Conservation (phyloP, 768 basidiomycete species). For the Hygrophoropsis aurantiaca region DNA sequence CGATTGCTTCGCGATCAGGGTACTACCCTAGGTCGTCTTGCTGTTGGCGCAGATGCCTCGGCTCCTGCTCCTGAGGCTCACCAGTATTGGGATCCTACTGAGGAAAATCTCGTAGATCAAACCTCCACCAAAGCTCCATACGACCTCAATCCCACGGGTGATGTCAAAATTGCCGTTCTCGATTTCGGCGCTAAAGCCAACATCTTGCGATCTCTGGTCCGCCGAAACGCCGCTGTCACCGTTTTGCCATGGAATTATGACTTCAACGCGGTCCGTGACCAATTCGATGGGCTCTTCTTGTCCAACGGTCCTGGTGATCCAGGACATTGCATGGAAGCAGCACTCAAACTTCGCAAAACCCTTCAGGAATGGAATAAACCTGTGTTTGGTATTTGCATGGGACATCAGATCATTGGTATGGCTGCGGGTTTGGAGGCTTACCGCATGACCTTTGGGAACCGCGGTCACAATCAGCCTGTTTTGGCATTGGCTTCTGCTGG, state of each 20-base stretch:
- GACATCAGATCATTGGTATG: slow-evolving; percentile 96
- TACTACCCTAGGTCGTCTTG: slow-evolving; percentile 90
- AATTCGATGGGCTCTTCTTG: slow-evolving; percentile 93
- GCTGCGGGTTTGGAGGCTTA: slow-evolving; percentile 96
- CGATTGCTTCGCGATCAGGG: slow-evolving; percentile 92
- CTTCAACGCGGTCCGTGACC: slow-evolving; percentile 88
- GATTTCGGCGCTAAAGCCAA: slow-evolving; percentile 99
- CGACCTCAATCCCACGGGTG: slow-evolving; percentile 81
- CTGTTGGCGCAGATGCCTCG: slow-evolving; percentile 71
- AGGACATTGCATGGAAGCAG: slow-evolving; percentile 82
- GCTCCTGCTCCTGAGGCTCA: slow-evolving; percentile 55
- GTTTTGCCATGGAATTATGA: slow-evolving; percentile 98
- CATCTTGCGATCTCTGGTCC: slow-evolving; percentile 89
- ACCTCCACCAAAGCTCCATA: slow-evolving; percentile 86
- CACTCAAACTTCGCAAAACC: slow-evolving; percentile 75
- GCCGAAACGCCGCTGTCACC: slow-evolving; percentile 88
- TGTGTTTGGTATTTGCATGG: slow-evolving; percentile 99
- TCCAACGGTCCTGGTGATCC: slow-evolving; percentile 98
- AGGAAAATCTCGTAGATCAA: slow-evolving; percentile 92
- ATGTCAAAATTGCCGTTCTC: slow-evolving; percentile 90
- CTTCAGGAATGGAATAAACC: slow-evolving; percentile 90
- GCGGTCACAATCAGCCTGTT: slow-evolving; percentile 98
- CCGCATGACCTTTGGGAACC: slow-evolving; percentile 99
- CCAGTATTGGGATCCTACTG: slow-evolving; percentile 93
- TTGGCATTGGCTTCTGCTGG: slow-evolving; percentile 92